Conservation (phyloP, 495 filamentous ascomycete species). For the Letharia columbiana region DNA sequence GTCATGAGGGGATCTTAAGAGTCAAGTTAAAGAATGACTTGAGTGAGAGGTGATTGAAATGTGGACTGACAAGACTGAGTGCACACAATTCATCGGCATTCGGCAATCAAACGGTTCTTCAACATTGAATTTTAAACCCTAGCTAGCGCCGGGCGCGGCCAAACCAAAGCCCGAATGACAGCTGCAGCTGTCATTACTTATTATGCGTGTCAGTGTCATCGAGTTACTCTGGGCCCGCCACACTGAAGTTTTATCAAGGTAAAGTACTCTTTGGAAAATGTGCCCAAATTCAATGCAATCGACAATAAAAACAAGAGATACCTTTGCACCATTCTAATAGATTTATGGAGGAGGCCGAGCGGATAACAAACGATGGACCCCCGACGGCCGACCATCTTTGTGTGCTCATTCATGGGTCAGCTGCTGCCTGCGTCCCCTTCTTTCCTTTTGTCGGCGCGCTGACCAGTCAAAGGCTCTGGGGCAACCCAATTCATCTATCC, state of each 20-base stretch:
- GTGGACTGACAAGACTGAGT: not conserved
- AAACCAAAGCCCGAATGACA: too few relatives aligned
- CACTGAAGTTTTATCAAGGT: not conserved
- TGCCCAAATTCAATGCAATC: not conserved
- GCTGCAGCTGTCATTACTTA: not conserved
- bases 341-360: conserved; percentile 14
- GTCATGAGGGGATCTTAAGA: not conserved
- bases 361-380: conserved; percentile 3
- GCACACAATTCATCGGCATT: too few relatives aligned
- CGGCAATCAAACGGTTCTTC: too few relatives aligned
- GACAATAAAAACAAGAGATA: not conserved
- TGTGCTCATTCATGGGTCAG: conserved; percentile 88
- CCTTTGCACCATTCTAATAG: not conserved
- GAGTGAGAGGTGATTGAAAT: not conserved
- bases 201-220: not conserved
- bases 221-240: not conserved
- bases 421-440: conserved; percentile 6
- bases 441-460: conserved; percentile 6
- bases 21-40: not conserved
- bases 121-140: too few relatives aligned
- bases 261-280: not conserved
- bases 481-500: conserved; percentile 76
- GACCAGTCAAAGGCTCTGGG: conserved; percentile 61
- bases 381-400: conserved; percentile 62
- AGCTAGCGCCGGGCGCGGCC: not conserved